Percentiles rank a stretch among this genome's conserved stretches.
phyloP scores from a whole-genome alignment of 768 basidiomycete species.

The Boletus reticulatus region DNA sequence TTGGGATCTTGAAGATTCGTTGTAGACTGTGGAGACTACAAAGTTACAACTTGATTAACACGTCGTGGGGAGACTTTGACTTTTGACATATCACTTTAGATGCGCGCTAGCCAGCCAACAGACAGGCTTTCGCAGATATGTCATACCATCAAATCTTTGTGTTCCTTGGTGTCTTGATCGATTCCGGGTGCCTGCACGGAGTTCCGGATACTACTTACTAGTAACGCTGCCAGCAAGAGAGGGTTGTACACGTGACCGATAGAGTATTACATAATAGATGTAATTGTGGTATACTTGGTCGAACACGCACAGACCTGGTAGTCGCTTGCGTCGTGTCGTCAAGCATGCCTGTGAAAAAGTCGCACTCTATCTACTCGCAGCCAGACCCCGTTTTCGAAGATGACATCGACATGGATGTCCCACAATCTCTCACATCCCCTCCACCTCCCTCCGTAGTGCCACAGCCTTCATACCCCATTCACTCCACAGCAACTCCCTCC shows the following conservation, averaged over 20 bases:
- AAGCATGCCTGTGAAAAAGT: slow-evolving; percentile 25
- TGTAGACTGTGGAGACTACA: neutral
- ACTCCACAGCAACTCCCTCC: slow-evolving; percentile 9
- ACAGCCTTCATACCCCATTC: slow-evolving; percentile 15
- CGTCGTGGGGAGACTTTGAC: neutral
- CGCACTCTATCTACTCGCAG: slow-evolving; percentile 15
- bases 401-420: slow-evolving; percentile 35
- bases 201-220: neutral
- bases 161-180: neutral
- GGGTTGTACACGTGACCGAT: slow-evolving; percentile 16
- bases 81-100: slow-evolving; percentile 14
- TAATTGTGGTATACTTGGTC: neutral
- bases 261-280: neutral
- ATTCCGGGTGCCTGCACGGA: neutral
- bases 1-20: neutral
- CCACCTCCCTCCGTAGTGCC: neutral
- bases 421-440: neutral
- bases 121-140: too few species aligned
- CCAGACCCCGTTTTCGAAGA: slow-evolving; percentile 32
- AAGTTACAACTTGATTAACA: neutral
- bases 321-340: slow-evolving; percentile 14
- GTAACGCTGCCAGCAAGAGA: neutral
- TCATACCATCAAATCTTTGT: slow-evolving; percentile 9
- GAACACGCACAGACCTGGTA: slow-evolving; percentile 14
- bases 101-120: slow-evolving; percentile 17